Evolutionary conservation across 805 yeast species (phyloP), one percentile per base, ranked within the genome.

Genomic region (Kurtzmaniella cleridarum): DNA sequence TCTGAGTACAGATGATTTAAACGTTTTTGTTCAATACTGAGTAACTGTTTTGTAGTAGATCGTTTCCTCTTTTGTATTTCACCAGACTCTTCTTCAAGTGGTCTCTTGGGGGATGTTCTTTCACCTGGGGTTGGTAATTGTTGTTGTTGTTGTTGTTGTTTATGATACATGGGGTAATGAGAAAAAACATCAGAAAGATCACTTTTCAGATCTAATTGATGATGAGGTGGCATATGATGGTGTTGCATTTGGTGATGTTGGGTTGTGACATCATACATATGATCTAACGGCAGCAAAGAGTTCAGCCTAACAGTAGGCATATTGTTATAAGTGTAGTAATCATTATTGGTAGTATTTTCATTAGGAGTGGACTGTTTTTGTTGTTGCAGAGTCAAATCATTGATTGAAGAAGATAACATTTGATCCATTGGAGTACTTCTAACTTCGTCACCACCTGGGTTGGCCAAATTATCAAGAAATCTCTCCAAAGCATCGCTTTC

Each of bases 1-100:
- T 68, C 73, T 37, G 64, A 59, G 44, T 58, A 57, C 12, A 67
- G 61, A 50, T 68, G 73, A 45, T 68, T 67, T 27, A 66, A 50
- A 20, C 72, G 45, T 46, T 65, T 68, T 44, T 67, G 73, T 45
- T 66, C 69, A 39, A 59, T 41, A 8, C 65, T 43, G 35, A 68
- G 57, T 32, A 68, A 53, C 2, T 69, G 69, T 42, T 67, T 67
- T 24, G 54, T 49, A 6, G 56, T 42, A 18, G 58, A 49, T 41
- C 64, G 52, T 41, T 57, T 57, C 14, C 60, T 49, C 45, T 54
- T 57, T 43, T 44, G 48, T 3, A 44, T 11, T 32, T 40, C 44
- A 26, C 38, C 23, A 3, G 42, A 41, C 5, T 41, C 42, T 9
- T 41, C 42, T 20, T 18, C 23, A n/a, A 7, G 35, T 5, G 27